Conservation (phyloP, 2,329 filamentous ascomycete genomes). For the Arthrobotrys sphaeroides region DNA sequence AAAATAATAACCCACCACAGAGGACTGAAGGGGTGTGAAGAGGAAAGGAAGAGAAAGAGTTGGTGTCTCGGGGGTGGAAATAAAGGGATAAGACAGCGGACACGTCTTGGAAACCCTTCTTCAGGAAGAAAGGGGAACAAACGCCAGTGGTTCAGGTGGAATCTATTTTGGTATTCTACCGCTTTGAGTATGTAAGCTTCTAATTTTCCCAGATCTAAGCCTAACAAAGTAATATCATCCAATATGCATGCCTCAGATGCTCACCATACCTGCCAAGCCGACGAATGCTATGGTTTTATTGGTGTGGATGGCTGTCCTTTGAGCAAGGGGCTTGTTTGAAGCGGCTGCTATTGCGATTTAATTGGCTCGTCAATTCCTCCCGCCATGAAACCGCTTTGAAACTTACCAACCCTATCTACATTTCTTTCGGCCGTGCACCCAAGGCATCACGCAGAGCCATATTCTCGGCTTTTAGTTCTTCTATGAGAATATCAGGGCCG, state of each 20-base stretch:
- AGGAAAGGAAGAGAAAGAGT: slow-evolving; percentile 10
- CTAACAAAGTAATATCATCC: not conserved
- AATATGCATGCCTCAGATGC: not conserved
- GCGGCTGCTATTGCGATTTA: slow-evolving; percentile 18
- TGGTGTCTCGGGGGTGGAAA: slow-evolving; percentile 15
- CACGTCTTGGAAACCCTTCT: not conserved
- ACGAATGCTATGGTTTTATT: slow-evolving; percentile 2
- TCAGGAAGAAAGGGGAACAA: not conserved
- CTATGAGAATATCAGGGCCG: slow-evolving; percentile 57
- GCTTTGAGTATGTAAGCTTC: not conserved
- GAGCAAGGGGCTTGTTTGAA: not conserved
- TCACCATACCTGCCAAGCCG: not conserved
- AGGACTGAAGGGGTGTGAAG: not conserved
- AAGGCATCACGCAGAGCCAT: slow-evolving; percentile 56
- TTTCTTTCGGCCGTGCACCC: slow-evolving; percentile 38
- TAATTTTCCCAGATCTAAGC: not conserved
- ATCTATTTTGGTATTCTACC: slow-evolving; percentile 21
- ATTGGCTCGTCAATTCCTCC: slow-evolving; percentile 27
- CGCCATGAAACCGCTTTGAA: slow-evolving; percentile 20
- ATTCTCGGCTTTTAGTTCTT: slow-evolving; percentile 57
- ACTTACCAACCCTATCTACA: slow-evolving; percentile 8
- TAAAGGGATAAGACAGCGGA: slow-evolving; percentile 17
- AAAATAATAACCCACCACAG: slow-evolving; percentile 6
- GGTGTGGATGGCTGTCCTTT: not conserved
- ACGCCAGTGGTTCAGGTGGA: not conserved